Conservation (phyloP, 2,329 filamentous ascomycete species). For the Sporothrix inflata region DNA sequence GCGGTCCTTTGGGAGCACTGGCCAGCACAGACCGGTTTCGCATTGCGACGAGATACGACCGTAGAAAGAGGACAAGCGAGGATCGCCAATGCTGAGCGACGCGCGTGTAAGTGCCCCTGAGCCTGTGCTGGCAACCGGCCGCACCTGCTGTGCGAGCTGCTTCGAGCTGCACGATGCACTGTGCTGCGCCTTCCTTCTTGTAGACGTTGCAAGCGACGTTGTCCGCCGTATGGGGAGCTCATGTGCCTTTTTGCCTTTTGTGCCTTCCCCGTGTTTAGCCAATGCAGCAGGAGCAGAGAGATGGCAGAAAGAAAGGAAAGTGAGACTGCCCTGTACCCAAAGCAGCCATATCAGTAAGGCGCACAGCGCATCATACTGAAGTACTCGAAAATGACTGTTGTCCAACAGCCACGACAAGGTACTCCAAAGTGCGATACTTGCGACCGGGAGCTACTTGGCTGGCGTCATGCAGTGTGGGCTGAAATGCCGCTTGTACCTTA, state of each 20-base stretch:
- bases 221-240: neutral
- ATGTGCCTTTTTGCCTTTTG: neutral
- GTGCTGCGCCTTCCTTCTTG: neutral
- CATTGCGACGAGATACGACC: neutral
- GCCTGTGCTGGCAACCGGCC: neutral
- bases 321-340: constrained; percentile 16
- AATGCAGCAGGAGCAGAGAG: neutral
- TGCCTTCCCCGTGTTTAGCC: neutral
- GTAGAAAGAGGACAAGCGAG: neutral
- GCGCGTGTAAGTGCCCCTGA: neutral
- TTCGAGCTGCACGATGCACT: neutral
- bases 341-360: neutral
- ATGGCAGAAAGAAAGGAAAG: neutral
- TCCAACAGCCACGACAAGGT: neutral
- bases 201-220: neutral
- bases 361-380: neutral
- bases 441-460: constrained; percentile 13
- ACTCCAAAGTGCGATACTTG: constrained; percentile 5
- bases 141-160: constrained; percentile 5
- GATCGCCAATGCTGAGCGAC: neutral
- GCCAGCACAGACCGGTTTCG: constrained; percentile 5
- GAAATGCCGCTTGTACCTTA: constrained; percentile 30
- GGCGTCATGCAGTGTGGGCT: constrained; percentile 17
- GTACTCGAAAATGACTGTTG: neutral
- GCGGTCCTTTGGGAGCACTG: neutral